Evolutionary conservation across 257 asterid genomes (phyloP), one percentile per base, ranked within the genome.

Genomic region (Plantago major): DNA sequence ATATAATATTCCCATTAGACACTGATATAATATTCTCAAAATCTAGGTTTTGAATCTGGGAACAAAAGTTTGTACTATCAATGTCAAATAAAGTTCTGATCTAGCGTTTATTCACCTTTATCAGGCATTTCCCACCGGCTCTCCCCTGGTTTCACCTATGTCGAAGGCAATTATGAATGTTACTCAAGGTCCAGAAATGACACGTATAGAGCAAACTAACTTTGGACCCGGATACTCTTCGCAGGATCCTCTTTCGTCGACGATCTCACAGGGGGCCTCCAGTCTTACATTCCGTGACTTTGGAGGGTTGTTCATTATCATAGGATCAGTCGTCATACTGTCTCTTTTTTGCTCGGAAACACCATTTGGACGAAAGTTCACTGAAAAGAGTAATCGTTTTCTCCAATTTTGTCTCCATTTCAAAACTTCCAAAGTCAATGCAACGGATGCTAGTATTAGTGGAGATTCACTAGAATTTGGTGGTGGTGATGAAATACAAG

Each of bases 111-210:
- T 13, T 48, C 38, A 52, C 5, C 38, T 47, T 33, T 33, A 33
- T 2, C 77, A 84, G 91, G 91, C 88, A 1, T 74, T 81, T 42
- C 78, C 77, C 0, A 0, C n/a, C 3, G 83, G 63, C 16, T 81
- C 91, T 12, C 65, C 65, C 0, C 70, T 84, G 26, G 71, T 42
- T 4, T 28, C 63, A 7, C 40, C 55, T 60, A 81, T 81, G 67
- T 76, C 87, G 5, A 73, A 60, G 64, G 91, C 85, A 14, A 79
- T 84, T 26, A 18, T 84, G 33, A 48, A 66, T 10, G 79, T 76
- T 4, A 81, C 83, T 22, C 81, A 76, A 46, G 63, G 78, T 26
- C n/a, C 73, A 6, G 28, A 66, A 5, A 70, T 81, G 87, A 65
- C 38, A 6, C 28, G 6, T 0, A 48, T 78, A 0, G 73, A 78